Evolutionary conservation across 2,329 filamentous ascomycete genomes (phyloP).

Genomic region (Davidsoniella virescens): DNA sequence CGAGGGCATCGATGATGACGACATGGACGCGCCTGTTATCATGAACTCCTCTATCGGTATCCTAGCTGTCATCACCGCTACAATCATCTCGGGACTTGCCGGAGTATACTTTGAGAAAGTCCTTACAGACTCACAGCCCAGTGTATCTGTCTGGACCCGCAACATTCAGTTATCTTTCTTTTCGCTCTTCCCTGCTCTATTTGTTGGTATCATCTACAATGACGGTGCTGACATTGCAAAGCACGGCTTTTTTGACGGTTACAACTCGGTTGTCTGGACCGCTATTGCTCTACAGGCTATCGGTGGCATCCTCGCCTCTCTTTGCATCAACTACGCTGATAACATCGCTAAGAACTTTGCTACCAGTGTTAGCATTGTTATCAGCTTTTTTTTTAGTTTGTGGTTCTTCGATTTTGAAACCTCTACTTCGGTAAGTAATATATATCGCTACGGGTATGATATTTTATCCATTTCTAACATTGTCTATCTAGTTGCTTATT

Average conservation of each 20-base stretch:
- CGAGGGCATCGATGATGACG: slow-evolving; percentile 62
- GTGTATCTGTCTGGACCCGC: slow-evolving; percentile 75
- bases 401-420: slow-evolving; percentile 71
- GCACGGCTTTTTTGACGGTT: slow-evolving; percentile 86
- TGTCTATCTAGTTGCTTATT: slow-evolving; percentile 49
- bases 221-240: slow-evolving; percentile 72
- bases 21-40: slow-evolving; percentile 25
- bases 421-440: slow-evolving; percentile 47
- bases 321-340: slow-evolving; percentile 26
- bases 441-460: not conserved
- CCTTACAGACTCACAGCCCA: slow-evolving; percentile 63
- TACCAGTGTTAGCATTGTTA: slow-evolving; percentile 76
- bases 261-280: slow-evolving; percentile 81
- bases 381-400: slow-evolving; percentile 74
- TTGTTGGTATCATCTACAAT: slow-evolving; percentile 72
- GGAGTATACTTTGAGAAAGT: slow-evolving; percentile 86
- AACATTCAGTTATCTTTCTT: slow-evolving; percentile 94
- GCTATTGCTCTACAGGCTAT: slow-evolving; percentile 69
- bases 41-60: slow-evolving; percentile 55
- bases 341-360: slow-evolving; percentile 92
- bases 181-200: slow-evolving; percentile 74
- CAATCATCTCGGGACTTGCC: slow-evolving; percentile 66
- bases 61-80: slow-evolving; percentile 60
- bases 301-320: slow-evolving; percentile 59
- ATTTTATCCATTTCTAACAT: not conserved